Conservation (phyloP, 2,329 filamentous ascomycete genomes). For the Simplicillium sp. region DNA sequence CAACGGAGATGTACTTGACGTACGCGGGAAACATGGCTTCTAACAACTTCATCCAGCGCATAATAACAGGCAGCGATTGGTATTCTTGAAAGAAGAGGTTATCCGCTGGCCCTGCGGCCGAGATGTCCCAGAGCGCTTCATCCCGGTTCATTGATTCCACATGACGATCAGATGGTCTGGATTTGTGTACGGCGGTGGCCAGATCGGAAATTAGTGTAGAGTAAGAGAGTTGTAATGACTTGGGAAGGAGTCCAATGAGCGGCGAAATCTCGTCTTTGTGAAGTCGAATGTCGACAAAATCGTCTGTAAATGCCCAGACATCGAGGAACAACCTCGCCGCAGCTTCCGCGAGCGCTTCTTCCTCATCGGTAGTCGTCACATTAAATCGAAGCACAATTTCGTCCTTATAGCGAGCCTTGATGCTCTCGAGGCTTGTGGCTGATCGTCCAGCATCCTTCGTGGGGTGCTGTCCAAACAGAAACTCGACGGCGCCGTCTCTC, state of each 20-base stretch:
- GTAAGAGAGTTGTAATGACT: constrained; percentile 62
- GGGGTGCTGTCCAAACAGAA: constrained; percentile 37
- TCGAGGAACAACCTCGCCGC: constrained; percentile 72
- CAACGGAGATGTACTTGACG: constrained; percentile 64
- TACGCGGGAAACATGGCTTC: constrained; percentile 83
- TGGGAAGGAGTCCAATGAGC: constrained; percentile 68
- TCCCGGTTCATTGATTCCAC: constrained; percentile 11
- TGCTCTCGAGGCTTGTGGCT: constrained; percentile 16
- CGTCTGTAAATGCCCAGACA: constrained; percentile 75
- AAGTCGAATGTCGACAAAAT: constrained; percentile 79
- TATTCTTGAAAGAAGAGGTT: constrained; percentile 91
- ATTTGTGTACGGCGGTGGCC: constrained; percentile 62
- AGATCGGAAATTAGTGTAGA: constrained; percentile 72
- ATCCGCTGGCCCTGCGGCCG: constrained; percentile 31
- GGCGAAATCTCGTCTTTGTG: constrained; percentile 68
- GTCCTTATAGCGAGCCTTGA: constrained; percentile 52
- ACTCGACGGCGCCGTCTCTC: constrained; percentile 38
- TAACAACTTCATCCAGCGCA: constrained; percentile 86
- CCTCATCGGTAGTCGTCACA: constrained; percentile 59
- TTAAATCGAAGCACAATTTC: constrained; percentile 89
- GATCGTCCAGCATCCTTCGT: constrained; percentile 14
- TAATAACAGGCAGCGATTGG: constrained; percentile 72
- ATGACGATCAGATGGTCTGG: constrained; percentile 15
- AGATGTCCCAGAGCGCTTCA: constrained; percentile 18
- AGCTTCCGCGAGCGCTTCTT: constrained; percentile 61